phyloP scores from a whole-genome alignment of 1,139 yeast genomes.

The Yarrowia galli region DNA sequence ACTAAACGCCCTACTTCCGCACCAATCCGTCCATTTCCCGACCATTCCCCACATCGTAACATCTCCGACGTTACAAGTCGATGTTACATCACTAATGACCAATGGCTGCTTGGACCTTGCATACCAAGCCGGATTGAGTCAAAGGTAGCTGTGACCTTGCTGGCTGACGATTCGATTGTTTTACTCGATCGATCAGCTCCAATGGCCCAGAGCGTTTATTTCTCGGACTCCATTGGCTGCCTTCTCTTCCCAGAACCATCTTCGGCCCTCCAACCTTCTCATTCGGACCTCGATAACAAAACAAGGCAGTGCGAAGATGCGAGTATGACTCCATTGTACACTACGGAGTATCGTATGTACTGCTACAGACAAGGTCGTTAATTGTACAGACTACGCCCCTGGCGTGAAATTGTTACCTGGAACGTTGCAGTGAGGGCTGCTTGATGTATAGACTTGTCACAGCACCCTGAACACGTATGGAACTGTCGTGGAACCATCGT shows the following conservation, averaged over 20 bases:
- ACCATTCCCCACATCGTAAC: neutral
- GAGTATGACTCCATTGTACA: too few relatives aligned
- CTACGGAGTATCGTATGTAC: too few relatives aligned
- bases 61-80: neutral
- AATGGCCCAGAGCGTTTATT: neutral
- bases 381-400: neutral
- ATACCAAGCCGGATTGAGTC: neutral
- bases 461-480: neutral
- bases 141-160: neutral
- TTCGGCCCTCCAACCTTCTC: neutral
- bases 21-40: too few relatives aligned
- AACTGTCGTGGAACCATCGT: neutral
- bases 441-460: neutral
- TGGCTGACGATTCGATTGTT: neutral
- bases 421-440: neutral
- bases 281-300: too few relatives aligned
- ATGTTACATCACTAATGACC: neutral
- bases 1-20: too few relatives aligned
- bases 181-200: neutral
- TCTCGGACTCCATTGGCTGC: neutral
- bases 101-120: neutral
- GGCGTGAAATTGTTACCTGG: neutral
- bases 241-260: neutral
- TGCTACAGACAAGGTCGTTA: too few relatives aligned
- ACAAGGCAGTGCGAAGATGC: too few relatives aligned